These are phyloP conservation scores for Dactylellina drechsleri DNA, from an alignment of 2,329 filamentous ascomycete species.

Conservation along the genomic window DNA sequence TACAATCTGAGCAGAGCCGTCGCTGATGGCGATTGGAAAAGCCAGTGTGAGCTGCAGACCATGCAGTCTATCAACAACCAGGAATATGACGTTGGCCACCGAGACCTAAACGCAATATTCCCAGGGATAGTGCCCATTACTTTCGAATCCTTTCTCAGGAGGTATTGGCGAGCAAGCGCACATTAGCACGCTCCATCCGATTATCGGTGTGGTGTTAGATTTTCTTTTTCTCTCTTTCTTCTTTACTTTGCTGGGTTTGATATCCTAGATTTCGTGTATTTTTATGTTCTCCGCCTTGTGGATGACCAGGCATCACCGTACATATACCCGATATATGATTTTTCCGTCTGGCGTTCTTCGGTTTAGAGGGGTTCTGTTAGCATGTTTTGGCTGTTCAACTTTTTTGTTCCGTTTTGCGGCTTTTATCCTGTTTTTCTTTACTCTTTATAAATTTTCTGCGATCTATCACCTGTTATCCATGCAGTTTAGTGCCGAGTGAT, in stretches of 20 bases:
- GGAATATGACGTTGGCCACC: constrained; percentile 42
- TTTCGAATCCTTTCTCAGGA: constrained; percentile 37
- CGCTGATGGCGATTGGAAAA: constrained; percentile 29
- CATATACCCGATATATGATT: constrained; percentile 55
- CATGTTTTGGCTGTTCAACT: constrained; percentile 17
- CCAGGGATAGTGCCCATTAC: constrained; percentile 27
- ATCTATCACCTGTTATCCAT: too few relatives aligned
- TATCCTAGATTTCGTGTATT: constrained; percentile 41
- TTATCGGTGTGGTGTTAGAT: neutral
- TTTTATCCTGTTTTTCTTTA: neutral
- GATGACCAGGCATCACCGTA: constrained; percentile 54
- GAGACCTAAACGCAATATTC: constrained; percentile 46
- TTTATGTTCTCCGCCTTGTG: constrained; percentile 38
- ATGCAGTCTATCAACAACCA: constrained; percentile 47
- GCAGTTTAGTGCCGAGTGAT: too few relatives aligned
- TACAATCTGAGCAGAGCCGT: constrained; percentile 26
- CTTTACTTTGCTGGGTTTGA: constrained; percentile 23
- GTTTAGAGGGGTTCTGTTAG: constrained; percentile 36
- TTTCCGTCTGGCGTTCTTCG: constrained; percentile 45
- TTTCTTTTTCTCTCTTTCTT: constrained; percentile 9
- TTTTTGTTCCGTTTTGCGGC: constrained; percentile 23
- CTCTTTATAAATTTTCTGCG: neutral
- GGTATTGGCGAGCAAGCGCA: constrained; percentile 22
- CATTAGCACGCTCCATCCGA: neutral
- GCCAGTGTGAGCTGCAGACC: constrained; percentile 37